Percentiles rank a stretch among this genome's conserved stretches.
Evolutionary conservation across 2,329 filamentous ascomycete genomes (phyloP).

Genomic region (Exophiala xenobiotica): DNA sequence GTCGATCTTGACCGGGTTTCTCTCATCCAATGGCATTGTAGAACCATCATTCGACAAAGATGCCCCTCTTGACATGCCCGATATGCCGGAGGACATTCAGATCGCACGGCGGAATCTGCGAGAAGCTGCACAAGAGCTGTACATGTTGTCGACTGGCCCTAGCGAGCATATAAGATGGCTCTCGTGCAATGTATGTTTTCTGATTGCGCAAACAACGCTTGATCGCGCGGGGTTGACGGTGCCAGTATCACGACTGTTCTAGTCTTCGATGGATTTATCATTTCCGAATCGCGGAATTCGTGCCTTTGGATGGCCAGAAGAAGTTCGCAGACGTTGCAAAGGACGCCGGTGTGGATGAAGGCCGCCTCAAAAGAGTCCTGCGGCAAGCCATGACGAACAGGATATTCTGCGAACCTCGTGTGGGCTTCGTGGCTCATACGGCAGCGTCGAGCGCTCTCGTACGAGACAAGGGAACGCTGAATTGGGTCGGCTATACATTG

Average conservation of each 20-base stretch:
- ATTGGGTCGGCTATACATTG: conserved; percentile 19
- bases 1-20: conserved; percentile 1
- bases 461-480: conserved; percentile 6
- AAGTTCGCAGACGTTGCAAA: conserved; percentile 25
- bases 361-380: conserved; percentile 30
- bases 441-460: conserved; percentile 17
- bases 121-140: conserved; percentile 10
- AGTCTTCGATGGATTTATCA: conserved; percentile 29
- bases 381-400: conserved; percentile 34
- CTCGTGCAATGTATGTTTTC: background rate
- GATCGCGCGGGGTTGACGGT: background rate
- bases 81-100: conserved; percentile 2
- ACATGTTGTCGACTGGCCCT: conserved; percentile 3
- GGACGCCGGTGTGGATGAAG: conserved; percentile 27
- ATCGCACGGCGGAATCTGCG: conserved; percentile 3
- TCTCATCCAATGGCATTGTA: conserved; percentile 2
- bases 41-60: conserved; percentile 3
- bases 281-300: conserved; percentile 30
- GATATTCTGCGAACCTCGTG: conserved; percentile 33
- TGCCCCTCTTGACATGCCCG: background rate
- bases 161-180: conserved; percentile 8
- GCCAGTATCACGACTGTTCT: conserved; percentile 5
- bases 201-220: too few relatives aligned
- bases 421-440: conserved; percentile 17
- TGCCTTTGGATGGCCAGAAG: conserved; percentile 31